Percentiles rank a stretch among this genome's conserved stretches.
Evolutionary conservation across 768 basidiomycete species (phyloP).

Genomic region (Calocybe gangraenosa): DNA sequence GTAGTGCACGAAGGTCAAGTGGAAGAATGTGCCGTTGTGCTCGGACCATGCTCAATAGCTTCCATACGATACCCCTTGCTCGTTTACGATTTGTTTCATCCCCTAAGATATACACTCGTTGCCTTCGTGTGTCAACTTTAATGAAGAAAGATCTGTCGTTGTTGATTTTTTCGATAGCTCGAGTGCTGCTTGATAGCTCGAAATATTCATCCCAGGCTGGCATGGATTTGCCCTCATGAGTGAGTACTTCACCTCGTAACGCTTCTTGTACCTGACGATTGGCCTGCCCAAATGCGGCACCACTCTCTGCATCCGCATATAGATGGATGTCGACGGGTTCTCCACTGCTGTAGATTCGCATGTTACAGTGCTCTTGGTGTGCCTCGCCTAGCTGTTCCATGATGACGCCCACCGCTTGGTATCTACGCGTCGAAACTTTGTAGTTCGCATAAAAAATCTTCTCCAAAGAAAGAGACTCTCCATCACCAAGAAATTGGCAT

Average conservation of each 20-base stretch:
- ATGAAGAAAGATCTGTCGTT: constrained; percentile 30
- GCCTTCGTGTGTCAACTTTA: constrained; percentile 33
- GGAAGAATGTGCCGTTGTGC: constrained; percentile 29
- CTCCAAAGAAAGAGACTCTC: constrained; percentile 31
- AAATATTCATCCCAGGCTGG: constrained; percentile 48
- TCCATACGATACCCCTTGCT: constrained; percentile 28
- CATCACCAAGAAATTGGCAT: constrained; percentile 33
- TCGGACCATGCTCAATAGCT: constrained; percentile 36
- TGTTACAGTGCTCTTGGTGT: constrained; percentile 24
- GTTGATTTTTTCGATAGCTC: constrained; percentile 34
- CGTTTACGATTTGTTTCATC: constrained; percentile 21
- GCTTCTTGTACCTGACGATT: constrained; percentile 35
- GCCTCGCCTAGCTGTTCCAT: constrained; percentile 28
- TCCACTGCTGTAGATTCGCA: constrained; percentile 26
- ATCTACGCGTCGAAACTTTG: constrained; percentile 27
- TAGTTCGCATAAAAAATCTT: constrained; percentile 38
- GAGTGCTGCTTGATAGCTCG: constrained; percentile 33
- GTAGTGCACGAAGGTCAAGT: constrained; percentile 29
- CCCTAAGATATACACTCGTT: constrained; percentile 38
- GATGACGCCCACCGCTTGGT: constrained; percentile 30
- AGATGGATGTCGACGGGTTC: constrained; percentile 35
- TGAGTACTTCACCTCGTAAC: constrained; percentile 31
- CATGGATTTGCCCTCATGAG: constrained; percentile 24
- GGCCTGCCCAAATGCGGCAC: constrained; percentile 27
- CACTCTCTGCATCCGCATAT: constrained; percentile 28